Percentiles rank a stretch among this genome's conserved stretches.
phyloP scores from a whole-genome alignment of 2,329 filamentous ascomycete species.

The Talaromyces amestolkiae region DNA sequence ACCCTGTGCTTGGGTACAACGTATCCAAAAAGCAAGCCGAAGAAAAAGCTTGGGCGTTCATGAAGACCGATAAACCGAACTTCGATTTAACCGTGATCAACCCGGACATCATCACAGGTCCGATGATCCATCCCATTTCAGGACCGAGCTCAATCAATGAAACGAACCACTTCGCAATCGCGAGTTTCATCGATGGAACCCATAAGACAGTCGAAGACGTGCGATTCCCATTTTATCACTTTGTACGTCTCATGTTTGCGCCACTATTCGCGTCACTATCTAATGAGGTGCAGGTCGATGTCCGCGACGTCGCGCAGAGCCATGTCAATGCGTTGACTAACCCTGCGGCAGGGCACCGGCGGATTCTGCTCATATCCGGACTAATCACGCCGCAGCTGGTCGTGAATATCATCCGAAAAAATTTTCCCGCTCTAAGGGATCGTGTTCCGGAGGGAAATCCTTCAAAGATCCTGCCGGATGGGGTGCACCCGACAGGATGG shows the following conservation, averaged over 20 bases:
- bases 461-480: not conserved
- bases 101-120: slow-evolving; percentile 26
- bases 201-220: slow-evolving; percentile 22
- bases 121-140: slow-evolving; percentile 24
- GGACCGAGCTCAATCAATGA: slow-evolving; percentile 24
- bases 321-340: slow-evolving; percentile 9
- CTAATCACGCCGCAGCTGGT: not conserved
- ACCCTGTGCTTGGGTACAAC: not conserved
- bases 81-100: not conserved
- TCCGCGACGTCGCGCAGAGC: slow-evolving; percentile 3
- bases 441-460: not conserved
- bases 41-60: not conserved
- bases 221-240: slow-evolving; percentile 23
- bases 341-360: not conserved
- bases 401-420: not conserved
- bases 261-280: not conserved
- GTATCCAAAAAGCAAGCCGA: not conserved
- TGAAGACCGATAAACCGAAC: not conserved
- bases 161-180: slow-evolving; percentile 25
- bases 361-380: not conserved
- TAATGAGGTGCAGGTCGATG: slow-evolving; percentile 7
- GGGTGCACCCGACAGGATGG: not conserved
- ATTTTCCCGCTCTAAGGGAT: not conserved
- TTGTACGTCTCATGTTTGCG: slow-evolving; percentile 7
- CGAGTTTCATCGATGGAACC: slow-evolving; percentile 26